Conservation (phyloP, 352 stramenopile species). For the Hyphochytrium catenoides region DNA sequence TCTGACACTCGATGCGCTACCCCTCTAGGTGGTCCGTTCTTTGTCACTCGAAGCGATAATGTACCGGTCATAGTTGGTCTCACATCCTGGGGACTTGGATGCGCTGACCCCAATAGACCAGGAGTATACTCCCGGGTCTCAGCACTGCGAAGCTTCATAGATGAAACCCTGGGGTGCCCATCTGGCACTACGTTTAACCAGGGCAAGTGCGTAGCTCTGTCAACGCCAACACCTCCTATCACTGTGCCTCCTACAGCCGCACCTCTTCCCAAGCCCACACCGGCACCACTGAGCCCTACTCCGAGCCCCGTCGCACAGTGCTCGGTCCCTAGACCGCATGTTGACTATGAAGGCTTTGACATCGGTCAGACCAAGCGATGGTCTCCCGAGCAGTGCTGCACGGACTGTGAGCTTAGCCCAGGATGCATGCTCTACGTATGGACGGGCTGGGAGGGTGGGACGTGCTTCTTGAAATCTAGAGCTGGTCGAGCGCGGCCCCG, state of each 20-base stretch:
- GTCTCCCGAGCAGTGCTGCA: constrained; percentile 14
- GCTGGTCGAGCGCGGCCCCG: too few species aligned
- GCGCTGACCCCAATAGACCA: constrained; percentile 9
- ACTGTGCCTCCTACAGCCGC: too few species aligned
- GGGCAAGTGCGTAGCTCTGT: too few species aligned
- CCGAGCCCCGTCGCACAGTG: too few species aligned
- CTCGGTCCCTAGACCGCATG: too few species aligned
- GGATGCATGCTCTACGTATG: constrained; percentile 4
- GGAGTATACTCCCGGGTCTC: constrained; percentile 25
- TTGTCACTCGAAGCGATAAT: constrained; percentile 3
- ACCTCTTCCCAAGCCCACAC: too few species aligned
- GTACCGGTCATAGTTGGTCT: constrained; percentile 10
- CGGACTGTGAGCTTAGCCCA: constrained; percentile 10
- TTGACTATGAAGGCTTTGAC: constrained; percentile 16
- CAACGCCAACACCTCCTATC: too few species aligned
- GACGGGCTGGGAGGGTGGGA: neutral
- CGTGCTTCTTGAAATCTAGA: constrained; percentile 8
- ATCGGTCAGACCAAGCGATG: constrained; percentile 4
- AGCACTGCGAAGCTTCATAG: constrained; percentile 3
- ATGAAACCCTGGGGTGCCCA: too few species aligned
- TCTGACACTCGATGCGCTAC: too few species aligned
- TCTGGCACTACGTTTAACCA: too few species aligned
- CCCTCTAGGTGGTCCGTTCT: constrained; percentile 10
- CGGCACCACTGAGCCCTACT: too few species aligned
- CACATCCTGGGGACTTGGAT: constrained; percentile 11